Evolutionary conservation across 495 filamentous ascomycete genomes (phyloP).

Genomic region (Recurvomyces mirabilis): DNA sequence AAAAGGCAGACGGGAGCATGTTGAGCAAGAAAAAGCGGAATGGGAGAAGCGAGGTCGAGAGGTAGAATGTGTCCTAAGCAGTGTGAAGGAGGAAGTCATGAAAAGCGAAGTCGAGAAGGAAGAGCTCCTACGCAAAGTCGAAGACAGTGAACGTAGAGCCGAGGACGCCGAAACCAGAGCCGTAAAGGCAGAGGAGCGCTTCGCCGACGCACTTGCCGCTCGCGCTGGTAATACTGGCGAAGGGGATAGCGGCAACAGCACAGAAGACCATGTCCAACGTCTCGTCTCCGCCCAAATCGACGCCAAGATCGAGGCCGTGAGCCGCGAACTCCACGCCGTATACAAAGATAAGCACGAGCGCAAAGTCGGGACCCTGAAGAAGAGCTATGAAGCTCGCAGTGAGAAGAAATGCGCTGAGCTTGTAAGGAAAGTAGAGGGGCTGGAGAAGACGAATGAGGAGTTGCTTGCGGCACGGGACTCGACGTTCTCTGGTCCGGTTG

Average conservation of each 20-base stretch:
- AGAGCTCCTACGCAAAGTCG: slow-evolving; percentile 38
- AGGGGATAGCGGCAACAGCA: slow-evolving; percentile 2
- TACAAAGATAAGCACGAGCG: slow-evolving; percentile 96
- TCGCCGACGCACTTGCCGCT: slow-evolving; percentile 19
- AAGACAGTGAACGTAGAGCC: slow-evolving; percentile 63
- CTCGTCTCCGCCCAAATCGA: slow-evolving; percentile 36
- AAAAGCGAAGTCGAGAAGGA: slow-evolving; percentile 65
- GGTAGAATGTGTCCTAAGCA: slow-evolving; percentile 67
- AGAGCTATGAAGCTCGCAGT: slow-evolving; percentile 82
- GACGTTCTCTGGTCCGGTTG: slow-evolving; percentile 49
- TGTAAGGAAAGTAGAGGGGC: slow-evolving; percentile 54
- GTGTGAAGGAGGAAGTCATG: slow-evolving; percentile 71
- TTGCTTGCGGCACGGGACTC: slow-evolving; percentile 52
- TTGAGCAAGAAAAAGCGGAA: slow-evolving; percentile 64
- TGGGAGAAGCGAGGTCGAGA: slow-evolving; percentile 78
- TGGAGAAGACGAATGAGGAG: slow-evolving; percentile 62
- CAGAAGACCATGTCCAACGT: slow-evolving; percentile 21
- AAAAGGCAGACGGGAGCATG: slow-evolving; percentile 49
- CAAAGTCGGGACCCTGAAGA: slow-evolving; percentile 88
- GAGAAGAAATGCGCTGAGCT: slow-evolving; percentile 73
- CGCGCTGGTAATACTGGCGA: slow-evolving; percentile 18
- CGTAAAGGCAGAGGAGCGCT: slow-evolving; percentile 28
- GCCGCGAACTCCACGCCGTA: slow-evolving; percentile 75
- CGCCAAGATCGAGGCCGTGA: slow-evolving; percentile 83
- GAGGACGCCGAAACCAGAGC: slow-evolving; percentile 34